Evolutionary conservation across 139 green algal genomes (phyloP).

Genomic region (Closterium sp.): DNA sequence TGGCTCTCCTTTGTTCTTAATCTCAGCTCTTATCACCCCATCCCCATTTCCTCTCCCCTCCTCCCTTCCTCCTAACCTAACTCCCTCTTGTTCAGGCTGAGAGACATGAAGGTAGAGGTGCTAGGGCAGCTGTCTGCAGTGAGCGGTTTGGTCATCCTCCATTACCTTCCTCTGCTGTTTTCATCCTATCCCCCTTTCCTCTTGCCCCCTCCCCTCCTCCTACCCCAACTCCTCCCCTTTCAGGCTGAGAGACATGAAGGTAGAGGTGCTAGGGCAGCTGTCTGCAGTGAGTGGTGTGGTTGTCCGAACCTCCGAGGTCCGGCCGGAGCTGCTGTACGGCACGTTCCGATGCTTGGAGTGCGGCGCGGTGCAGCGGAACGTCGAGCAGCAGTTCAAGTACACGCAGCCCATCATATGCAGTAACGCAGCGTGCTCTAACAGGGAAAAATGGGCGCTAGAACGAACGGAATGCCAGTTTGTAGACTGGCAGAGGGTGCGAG

Average conservation of each 20-base stretch:
- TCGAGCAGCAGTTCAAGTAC: constrained; percentile 98
- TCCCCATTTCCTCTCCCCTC: not conserved
- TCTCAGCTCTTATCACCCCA: not conserved
- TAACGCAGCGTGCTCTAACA: constrained; percentile 83
- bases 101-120: constrained; percentile 52
- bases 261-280: constrained; percentile 60
- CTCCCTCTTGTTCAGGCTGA: constrained; percentile 15
- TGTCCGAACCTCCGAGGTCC: constrained; percentile 91
- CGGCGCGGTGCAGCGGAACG: constrained; percentile 58
- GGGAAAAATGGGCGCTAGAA: constrained; percentile 75
- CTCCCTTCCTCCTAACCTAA: not conserved
- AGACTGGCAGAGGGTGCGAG: constrained; percentile 95
- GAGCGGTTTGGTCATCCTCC: constrained; percentile 86
- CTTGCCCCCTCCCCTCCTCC: too few relatives aligned
- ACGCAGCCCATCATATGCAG: constrained; percentile 88
- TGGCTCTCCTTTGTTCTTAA: not conserved
- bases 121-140: constrained; percentile 64
- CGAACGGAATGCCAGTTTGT: constrained; percentile 92
- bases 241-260: constrained; percentile 53
- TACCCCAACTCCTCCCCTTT: constrained; percentile 1
- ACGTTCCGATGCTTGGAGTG: constrained; percentile 91
- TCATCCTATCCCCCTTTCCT: too few relatives aligned
- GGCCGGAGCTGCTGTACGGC: constrained; percentile 88
- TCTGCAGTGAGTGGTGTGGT: constrained; percentile 80
- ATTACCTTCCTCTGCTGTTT: too few relatives aligned